Evolutionary conservation across 2,329 filamentous ascomycete species (phyloP), one percentile per base, ranked within the genome.

Genomic region (Cladosporium halotolerans): DNA sequence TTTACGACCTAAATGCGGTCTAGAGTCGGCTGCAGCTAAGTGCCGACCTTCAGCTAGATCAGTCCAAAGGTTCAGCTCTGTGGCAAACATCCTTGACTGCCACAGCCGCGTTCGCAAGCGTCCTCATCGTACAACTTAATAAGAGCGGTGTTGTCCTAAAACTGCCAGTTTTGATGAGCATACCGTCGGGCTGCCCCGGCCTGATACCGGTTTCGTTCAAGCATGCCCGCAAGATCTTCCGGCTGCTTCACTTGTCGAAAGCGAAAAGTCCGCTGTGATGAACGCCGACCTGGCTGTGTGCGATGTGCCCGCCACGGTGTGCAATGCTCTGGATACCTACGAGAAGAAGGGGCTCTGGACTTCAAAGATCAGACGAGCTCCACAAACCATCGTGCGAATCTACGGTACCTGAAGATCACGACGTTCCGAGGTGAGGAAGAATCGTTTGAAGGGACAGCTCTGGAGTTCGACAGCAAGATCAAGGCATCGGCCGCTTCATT

Each of bases 211-310:
- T 28, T 7, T 28, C 23, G 7, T 36, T 36, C n/a, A 5, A 36
- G 3, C 0, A 67, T 67, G 65, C 63, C 65, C 9, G 55, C 58
- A 43, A 62, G 61, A 51, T 66, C 63, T 28, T 54, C 63, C 9
- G 66, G 65, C 45, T 68, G 66, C 55, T 59, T 51, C 9, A 64
- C 57, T 14, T 68, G 66, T 45, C 58, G 66, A 33, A 63, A 63
- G 51, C 58, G 66, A 16, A 68, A 67, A 53, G 64, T 68, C 36
- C 57, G 63, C 34, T 68, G 66, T 54, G 66, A 68, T 52, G 61
- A 64, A 46, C 58, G 45, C 9, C 57, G 66, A 9, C 66, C 65
- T 14, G 53, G 53, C 11, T 68, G 65, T 53, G 54, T 61, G 42
- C 60, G 62, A 16, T 67, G 66, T 57, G 59, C 57, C 13, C 65